Evolutionary conservation across 495 filamentous ascomycete genomes (phyloP).

Genomic region (Penicillium pancosmium): DNA sequence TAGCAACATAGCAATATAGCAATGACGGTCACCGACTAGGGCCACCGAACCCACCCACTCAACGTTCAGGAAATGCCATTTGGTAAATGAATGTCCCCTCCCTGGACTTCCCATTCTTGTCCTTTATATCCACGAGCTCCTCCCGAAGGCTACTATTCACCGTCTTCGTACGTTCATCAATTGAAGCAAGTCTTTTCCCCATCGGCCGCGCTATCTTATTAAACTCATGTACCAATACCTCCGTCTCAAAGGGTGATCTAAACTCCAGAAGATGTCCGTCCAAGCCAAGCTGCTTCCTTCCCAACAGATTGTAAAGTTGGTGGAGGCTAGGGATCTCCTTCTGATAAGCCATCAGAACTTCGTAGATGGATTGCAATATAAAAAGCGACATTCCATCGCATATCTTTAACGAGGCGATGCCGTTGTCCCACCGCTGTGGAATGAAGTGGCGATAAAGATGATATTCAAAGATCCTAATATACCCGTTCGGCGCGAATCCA

Average conservation of each 20-base stretch:
- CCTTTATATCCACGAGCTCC: background rate
- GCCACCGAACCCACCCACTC: slow-evolving; percentile 12
- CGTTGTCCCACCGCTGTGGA: slow-evolving; percentile 9
- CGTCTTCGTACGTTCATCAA: background rate
- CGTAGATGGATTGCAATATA: slow-evolving; percentile 24
- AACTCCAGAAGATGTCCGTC: background rate
- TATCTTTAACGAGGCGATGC: slow-evolving; percentile 21
- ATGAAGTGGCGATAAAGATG: background rate
- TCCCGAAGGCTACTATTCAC: background rate
- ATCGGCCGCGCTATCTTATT: background rate
- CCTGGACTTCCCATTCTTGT: background rate
- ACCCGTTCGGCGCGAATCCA: slow-evolving; percentile 7
- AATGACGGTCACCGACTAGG: background rate
- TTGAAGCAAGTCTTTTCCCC: background rate
- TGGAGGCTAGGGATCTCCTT: slow-evolving; percentile 22
- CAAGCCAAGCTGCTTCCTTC: slow-evolving; percentile 14
- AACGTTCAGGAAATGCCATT: background rate
- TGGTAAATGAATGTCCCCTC: background rate
- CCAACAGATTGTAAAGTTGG: slow-evolving; percentile 19
- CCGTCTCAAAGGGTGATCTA: background rate
- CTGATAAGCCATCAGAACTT: slow-evolving; percentile 24
- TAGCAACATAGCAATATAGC: too few relatives aligned
- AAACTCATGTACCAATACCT: background rate
- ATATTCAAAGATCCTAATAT: background rate
- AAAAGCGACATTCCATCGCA: slow-evolving; percentile 18